phyloP scores from a whole-genome alignment of 1,139 yeast genomes.

The Kodamaea suecica region DNA sequence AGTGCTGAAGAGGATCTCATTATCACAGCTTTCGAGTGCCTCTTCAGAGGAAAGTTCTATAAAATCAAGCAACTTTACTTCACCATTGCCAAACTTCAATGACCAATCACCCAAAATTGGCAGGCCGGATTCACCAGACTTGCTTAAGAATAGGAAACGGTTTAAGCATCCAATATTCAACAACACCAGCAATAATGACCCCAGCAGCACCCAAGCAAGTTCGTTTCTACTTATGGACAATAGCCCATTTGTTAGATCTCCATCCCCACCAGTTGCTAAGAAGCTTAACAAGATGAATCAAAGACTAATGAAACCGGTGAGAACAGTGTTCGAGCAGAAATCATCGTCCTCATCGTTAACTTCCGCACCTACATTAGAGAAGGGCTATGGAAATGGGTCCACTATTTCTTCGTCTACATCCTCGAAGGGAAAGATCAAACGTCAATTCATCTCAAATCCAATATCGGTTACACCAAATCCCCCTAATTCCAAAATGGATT shows the following conservation, averaged over 20 bases:
- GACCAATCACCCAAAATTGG: conserved; percentile 10
- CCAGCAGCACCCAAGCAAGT: conserved; percentile 2
- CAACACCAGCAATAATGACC: conserved; percentile 3
- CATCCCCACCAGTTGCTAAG: conserved; percentile 37
- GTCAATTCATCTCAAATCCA: conserved; percentile 11
- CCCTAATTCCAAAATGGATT: conserved; percentile 8
- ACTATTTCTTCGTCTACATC: background rate
- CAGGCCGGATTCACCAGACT: conserved; percentile 22
- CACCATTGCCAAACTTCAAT: conserved; percentile 15
- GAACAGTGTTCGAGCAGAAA: conserved; percentile 12
- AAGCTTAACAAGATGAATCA: conserved; percentile 18
- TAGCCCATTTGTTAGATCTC: conserved; percentile 22
- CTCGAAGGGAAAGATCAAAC: conserved; percentile 9
- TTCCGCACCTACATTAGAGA: no score
- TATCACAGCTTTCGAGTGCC: conserved; percentile 37
- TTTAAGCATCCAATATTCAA: conserved; percentile 12
- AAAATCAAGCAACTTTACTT: conserved; percentile 14
- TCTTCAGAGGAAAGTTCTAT: conserved; percentile 38
- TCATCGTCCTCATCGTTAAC: conserved; percentile 7
- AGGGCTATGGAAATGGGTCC: no score
- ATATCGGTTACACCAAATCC: conserved; percentile 9
- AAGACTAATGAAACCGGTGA: conserved; percentile 13
- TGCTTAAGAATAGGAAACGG: conserved; percentile 16
- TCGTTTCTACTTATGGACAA: conserved; percentile 5
- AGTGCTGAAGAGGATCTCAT: conserved; percentile 27